Base-by-base conservation (phyloP, 805 yeast genomes). In the Blastobotrys terrestris region DNA sequence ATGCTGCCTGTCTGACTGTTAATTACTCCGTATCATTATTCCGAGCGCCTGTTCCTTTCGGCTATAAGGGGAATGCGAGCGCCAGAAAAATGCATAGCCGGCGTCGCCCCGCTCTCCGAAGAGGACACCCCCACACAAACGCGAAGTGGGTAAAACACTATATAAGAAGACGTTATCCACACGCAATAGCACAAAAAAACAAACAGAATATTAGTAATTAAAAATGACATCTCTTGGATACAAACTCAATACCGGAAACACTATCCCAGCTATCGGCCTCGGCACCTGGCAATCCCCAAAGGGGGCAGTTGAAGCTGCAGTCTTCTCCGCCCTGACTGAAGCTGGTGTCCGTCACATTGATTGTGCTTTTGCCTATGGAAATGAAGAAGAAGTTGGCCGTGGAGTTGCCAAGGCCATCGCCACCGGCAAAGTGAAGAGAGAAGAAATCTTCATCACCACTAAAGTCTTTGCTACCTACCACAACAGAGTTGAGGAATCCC, bases 261-360 rank as follows among this genome's bases (percentile, higher is more conserved):
- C 62, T 44, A 82, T 87, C 55, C 92, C 92, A 42, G 77, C 74
- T 8, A 72, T 87, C 44, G 91, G 88, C 2, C 76, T 85, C 49
- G 94, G 95, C 46, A 85, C 94, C 31, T 86, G 87, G 85, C 79
- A 85, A 35, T 65, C 78, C 19, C 76, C 73, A 15, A 76, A 76
- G 39, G 78, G 76, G 31, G 81, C 76, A 14, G 87, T 80, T 61
- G 63, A 58, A 44, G 69, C 73, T 22, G 78, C 92, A 39, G 87
- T 83, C 46, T 66, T 71, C 47, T 63, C 74, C 35, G 95, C 95
- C 6, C 68, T 83, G 58, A 55, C 54, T 35, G 63, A 66, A 39
- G 73, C 74, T 48, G 92, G 92, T 31, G 85, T 85, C 71, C 77
- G 80, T 58, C 95, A 87, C 67, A 83, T 87, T 58, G 95, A 87